Conservation (phyloP, 768 basidiomycete species). For the Chalciporus chontae region DNA sequence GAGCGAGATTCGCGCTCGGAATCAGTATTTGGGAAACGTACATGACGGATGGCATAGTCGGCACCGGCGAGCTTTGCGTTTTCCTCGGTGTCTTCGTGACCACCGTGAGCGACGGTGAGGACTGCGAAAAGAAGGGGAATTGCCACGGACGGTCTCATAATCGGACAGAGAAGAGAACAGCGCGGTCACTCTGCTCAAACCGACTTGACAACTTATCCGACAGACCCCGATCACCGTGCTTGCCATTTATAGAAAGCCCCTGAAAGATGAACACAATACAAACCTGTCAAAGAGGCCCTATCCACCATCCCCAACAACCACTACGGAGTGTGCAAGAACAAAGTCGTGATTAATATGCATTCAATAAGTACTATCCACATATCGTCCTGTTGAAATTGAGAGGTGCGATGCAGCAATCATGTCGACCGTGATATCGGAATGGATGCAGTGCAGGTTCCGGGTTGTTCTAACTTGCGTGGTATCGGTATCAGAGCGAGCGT, state of each 20-base stretch:
- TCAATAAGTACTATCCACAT: conserved; percentile 2
- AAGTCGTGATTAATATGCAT: background rate
- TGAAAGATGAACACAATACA: too few species aligned
- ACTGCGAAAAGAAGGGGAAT: conserved; percentile 35
- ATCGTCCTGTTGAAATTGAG: background rate
- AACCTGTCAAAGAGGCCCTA: too few species aligned
- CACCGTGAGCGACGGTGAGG: conserved; percentile 54
- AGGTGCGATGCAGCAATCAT: background rate
- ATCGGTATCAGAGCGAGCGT: conserved; percentile 1
- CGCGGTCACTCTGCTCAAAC: too few species aligned
- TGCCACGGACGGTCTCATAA: conserved; percentile 49
- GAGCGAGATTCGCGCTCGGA: conserved; percentile 3
- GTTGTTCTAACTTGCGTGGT: conserved; percentile 1
- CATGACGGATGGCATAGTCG: conserved; percentile 86
- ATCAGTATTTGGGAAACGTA: conserved; percentile 45
- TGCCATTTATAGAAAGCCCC: background rate
- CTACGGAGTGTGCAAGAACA: background rate
- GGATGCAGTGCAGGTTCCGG: too few species aligned
- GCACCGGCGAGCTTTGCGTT: conserved; percentile 47
- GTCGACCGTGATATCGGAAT: background rate
- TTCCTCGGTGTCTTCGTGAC: conserved; percentile 53
- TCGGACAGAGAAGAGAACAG: background rate
- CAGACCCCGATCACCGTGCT: conserved; percentile 22
- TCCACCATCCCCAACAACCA: too few species aligned
- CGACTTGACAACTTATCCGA: background rate